These are phyloP conservation scores for Neospermospora avenae DNA, from an alignment of 2,329 filamentous ascomycete species.

Conservation along the genomic window DNA sequence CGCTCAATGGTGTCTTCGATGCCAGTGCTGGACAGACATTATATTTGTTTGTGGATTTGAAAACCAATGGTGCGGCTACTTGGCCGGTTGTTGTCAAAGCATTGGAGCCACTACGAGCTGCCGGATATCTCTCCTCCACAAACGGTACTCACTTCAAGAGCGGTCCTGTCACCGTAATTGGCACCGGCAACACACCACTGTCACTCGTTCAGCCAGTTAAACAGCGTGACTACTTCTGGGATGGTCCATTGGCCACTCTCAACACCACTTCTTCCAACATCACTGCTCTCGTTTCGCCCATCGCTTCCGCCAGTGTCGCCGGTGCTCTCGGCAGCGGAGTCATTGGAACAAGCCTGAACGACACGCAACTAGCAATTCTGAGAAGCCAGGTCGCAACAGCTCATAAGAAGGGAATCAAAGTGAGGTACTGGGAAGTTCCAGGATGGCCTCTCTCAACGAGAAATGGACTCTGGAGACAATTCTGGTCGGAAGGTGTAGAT, in stretches of 20 bases:
- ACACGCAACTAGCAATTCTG: slow-evolving; percentile 42
- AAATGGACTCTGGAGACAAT: slow-evolving; percentile 52
- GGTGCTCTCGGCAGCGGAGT: slow-evolving; percentile 46
- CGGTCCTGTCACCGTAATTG: slow-evolving; percentile 31
- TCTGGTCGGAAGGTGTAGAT: slow-evolving; percentile 54
- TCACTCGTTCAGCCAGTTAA: slow-evolving; percentile 45
- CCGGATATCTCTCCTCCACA: slow-evolving; percentile 34
- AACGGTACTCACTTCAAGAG: slow-evolving; percentile 25
- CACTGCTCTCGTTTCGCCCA: slow-evolving; percentile 31
- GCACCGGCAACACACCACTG: slow-evolving; percentile 41
- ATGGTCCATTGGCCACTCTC: slow-evolving; percentile 40
- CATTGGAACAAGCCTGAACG: slow-evolving; percentile 45
- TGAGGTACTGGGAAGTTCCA: slow-evolving; percentile 59
- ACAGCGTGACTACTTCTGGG: slow-evolving; percentile 56
- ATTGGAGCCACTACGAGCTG: slow-evolving; percentile 49
- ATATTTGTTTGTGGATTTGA: slow-evolving; percentile 63
- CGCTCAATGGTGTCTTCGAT: slow-evolving; percentile 60
- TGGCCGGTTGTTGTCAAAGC: slow-evolving; percentile 54
- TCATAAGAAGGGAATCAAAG: slow-evolving; percentile 47
- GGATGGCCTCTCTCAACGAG: slow-evolving; percentile 51
- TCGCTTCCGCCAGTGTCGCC: slow-evolving; percentile 55
- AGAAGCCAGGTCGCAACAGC: slow-evolving; percentile 44
- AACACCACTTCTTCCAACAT: slow-evolving; percentile 30
- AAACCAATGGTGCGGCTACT: slow-evolving; percentile 53
- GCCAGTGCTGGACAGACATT: slow-evolving; percentile 53